Conservation (phyloP, 345 rosid species). For the Psidium friedrichsthalianum region DNA sequence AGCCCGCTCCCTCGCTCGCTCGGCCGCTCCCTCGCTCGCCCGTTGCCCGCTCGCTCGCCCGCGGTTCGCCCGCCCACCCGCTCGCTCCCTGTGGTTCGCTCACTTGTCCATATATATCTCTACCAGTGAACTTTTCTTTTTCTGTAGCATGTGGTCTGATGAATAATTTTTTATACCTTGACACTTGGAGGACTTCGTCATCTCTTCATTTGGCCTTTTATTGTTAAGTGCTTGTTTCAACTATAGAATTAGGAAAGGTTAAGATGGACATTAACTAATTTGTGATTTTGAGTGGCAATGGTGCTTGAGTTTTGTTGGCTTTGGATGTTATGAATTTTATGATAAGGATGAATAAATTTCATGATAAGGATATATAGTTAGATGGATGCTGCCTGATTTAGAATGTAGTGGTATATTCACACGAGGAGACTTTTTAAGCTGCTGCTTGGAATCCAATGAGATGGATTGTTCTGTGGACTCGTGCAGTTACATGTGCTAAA, state of each 20-base stretch:
- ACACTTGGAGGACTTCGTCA: neutral
- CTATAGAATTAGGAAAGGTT: neutral
- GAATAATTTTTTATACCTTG: too few relatives aligned
- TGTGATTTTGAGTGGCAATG: neutral
- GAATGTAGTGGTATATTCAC: neutral
- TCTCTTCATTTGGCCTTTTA: neutral
- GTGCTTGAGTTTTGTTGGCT: neutral
- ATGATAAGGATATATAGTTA: neutral
- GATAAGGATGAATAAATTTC: neutral
- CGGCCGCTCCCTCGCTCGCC: too few relatives aligned
- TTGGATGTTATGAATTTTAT: neutral
- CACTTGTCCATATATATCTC: too few relatives aligned
- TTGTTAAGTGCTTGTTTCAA: neutral
- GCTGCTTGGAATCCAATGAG: neutral
- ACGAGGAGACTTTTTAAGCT: neutral
- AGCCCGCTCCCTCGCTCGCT: too few relatives aligned
- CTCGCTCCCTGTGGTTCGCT: too few relatives aligned
- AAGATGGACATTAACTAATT: neutral
- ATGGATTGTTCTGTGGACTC: neutral
- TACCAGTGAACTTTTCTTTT: too few relatives aligned
- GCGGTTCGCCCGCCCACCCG: too few relatives aligned
- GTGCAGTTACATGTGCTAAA: neutral
- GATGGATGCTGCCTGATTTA: neutral
- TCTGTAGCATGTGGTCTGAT: too few relatives aligned
- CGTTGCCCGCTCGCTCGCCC: too few relatives aligned